These are phyloP conservation scores for Silene conica DNA, from an alignment of 148 eudicot genomes.

Conservation along the genomic window DNA sequence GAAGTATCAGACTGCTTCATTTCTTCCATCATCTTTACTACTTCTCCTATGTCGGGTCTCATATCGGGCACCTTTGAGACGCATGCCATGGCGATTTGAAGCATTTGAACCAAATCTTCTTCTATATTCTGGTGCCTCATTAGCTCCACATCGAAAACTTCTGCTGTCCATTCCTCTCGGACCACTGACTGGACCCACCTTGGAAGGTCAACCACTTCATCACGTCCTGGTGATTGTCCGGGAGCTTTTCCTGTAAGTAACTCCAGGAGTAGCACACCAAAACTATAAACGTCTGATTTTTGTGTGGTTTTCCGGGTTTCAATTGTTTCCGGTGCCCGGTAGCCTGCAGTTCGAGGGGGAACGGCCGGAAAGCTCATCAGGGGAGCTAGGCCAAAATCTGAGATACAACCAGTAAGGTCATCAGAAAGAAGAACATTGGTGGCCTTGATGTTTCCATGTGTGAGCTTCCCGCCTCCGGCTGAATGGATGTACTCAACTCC, in stretches of 20 bases:
- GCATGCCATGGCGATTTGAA: constrained; percentile 91
- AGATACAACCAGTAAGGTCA: constrained; percentile 51
- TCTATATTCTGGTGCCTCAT: constrained; percentile 65
- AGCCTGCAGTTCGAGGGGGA: constrained; percentile 63
- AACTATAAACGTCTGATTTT: constrained; percentile 83
- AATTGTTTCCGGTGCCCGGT: constrained; percentile 75
- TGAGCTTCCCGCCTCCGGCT: constrained; percentile 39
- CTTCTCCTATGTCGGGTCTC: constrained; percentile 74
- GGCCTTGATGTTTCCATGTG: constrained; percentile 90
- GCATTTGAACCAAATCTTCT: constrained; percentile 96
- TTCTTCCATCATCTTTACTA: constrained; percentile 77
- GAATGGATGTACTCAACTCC: constrained; percentile 86
- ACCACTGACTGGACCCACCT: constrained; percentile 96
- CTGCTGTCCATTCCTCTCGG: constrained; percentile 96
- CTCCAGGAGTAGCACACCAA: constrained; percentile 86
- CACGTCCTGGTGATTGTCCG: constrained; percentile 56
- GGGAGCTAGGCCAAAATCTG: constrained; percentile 75
- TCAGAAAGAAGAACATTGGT: constrained; percentile 77
- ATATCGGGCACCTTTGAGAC: constrained; percentile 67
- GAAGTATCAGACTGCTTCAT: constrained; percentile 48
- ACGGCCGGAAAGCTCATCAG: constrained; percentile 58
- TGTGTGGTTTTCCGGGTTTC: constrained; percentile 60
- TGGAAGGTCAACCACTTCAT: constrained; percentile 76
- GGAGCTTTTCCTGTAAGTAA: constrained; percentile 88
- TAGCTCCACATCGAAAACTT: constrained; percentile 78